Base-by-base conservation (phyloP, 192 early-diverging fungal species). In the Podochytrium sp. region DNA sequence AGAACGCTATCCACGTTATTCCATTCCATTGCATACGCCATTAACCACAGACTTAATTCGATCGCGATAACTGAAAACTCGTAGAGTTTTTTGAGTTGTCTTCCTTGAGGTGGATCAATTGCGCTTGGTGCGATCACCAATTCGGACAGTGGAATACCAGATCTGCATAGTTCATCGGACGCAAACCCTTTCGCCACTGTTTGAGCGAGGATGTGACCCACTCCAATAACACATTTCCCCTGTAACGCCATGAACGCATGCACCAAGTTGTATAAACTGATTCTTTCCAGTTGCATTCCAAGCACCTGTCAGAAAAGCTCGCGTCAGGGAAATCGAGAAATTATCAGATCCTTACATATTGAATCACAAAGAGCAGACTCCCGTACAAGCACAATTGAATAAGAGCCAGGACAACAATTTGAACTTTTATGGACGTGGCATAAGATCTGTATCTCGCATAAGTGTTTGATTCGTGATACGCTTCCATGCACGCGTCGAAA, bases 241-340 rank as follows among this genome's bases (percentile, higher is more conserved):
- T 66, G 64, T 6, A 66, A 27, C 10, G 64, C 39, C 64, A 66
- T 66, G 39, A 50, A 12, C 5, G 64, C 39, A 49, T 66, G 64
- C 6, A 49, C 32, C 14, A 66, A 32, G 2, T 66, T 66, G 43
- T 66, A 66, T 0, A 27, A 66, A 30, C 64, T 42, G 43, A 66
- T 66, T 12, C 20, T 25, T 14, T 12, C 5, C 12, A 66, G 64
- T 18, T 18, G 3, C 6, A n/a, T 66, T 14, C 30, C 43, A 41
- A 66, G 38, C 6, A 66, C n/a, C n/a, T n/a, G n/a, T n/a, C n/a
- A n/a, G n/a, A n/a, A n/a, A n/a, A n/a, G n/a, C n/a, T n/a, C n/a
- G n/a, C n/a, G n/a, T n/a, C n/a, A n/a, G n/a, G n/a, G n/a, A n/a
- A n/a, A n/a, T n/a, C n/a, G n/a, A n/a, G n/a, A n/a, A n/a, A n/a